Evolutionary conservation across 2,329 filamentous ascomycete species (phyloP), one percentile per base, ranked within the genome.

Genomic region (Cytospora mali): DNA sequence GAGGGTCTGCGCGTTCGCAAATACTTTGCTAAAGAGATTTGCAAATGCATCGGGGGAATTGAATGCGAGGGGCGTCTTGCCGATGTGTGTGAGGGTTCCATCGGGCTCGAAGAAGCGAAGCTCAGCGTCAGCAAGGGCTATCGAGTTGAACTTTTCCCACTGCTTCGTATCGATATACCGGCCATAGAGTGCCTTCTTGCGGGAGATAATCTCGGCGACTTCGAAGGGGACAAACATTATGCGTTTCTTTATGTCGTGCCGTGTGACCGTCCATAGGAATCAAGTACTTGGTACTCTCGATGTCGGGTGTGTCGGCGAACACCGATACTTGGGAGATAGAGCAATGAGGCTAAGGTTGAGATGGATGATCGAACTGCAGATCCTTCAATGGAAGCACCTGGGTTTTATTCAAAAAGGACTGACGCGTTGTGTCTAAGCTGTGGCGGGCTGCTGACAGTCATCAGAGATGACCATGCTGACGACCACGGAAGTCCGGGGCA

Each of bases 131-230:
- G 69, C 67, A 14, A 71, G 68, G 28, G 62, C 62, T 18, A 72
- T 64, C 11, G 66, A 66, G 2, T 49, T 66, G 31, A 67, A 69
- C 16, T 63, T 65, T 42, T 69, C 61, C 66, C 68, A 69, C 28
- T 70, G 65, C 58, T 71, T 72, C 0, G 67, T 71, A 62, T 72
- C 69, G 33, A 68, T 68, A 50, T 69, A 70, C 39, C 67, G 66
- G 16, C 61, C 66, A 46, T 72, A 70, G 14, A 66, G 68, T 9
- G 67, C 62, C 49, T 71, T 71, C 55, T 72, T 67, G 52, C 65
- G 65, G 10, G 66, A 65, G 61, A 72, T 71, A 2, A 66, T 64
- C 48, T 66, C 48, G 21, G 62, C 64, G 3, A 68, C 62, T 10
- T 71, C 68, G 5, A 67, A 66, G 2, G 69, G 60, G 42, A 68